Base-by-base conservation (phyloP, 2,329 filamentous ascomycete genomes). In the Apiospora saccharicola region DNA sequence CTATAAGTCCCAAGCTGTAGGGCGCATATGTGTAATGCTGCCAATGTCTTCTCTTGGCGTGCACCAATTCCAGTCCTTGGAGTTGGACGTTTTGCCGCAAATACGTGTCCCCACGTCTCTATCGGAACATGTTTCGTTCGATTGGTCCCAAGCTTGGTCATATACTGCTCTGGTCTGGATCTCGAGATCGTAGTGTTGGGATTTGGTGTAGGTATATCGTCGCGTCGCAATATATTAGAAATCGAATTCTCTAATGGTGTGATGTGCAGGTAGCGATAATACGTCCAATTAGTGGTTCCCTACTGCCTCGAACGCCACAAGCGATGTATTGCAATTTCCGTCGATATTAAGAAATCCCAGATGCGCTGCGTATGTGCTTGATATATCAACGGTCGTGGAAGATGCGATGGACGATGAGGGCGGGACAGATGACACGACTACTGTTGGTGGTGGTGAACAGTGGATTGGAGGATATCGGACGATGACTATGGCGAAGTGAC, bases 41-140 rank as follows among this genome's bases (percentile, higher is more conserved):
- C 34, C 34, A 22, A 22, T 64, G 34, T 41, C 19, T 41, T n/a
- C 19, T 41, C 57, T 64, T 41, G 57, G 34, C 57, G 57, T 41
- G 57, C 30, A 24, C 57, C 57, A 41, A 64, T 64, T 41, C 19
- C 10, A 19, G 57, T 22, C 57, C 57, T 64, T 41, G 34, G 57
- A 64, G 30, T 14, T 41, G 57, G 57, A 41, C 57, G 57, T 24
- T 37, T 41, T 41, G 57, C 57, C 57, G 57, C 57, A 64, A 61
- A 41, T 64, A 64, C 57, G 57, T 64, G 57, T 34, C 57, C 57
- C 57, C 57, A 64, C 34, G 57, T 64, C 57, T 34, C 34, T 64
- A 64, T 64, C 57, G 57, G 57, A 64, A 41, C 57, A 64, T 64
- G n/a, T 41, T 64, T 64, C 34, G 57, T 13, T 64, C 30, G 34